Evolutionary conservation across 495 filamentous ascomycete genomes (phyloP), one percentile per base, ranked within the genome.

Genomic region (Paragyromitra xinjiangensis): DNA sequence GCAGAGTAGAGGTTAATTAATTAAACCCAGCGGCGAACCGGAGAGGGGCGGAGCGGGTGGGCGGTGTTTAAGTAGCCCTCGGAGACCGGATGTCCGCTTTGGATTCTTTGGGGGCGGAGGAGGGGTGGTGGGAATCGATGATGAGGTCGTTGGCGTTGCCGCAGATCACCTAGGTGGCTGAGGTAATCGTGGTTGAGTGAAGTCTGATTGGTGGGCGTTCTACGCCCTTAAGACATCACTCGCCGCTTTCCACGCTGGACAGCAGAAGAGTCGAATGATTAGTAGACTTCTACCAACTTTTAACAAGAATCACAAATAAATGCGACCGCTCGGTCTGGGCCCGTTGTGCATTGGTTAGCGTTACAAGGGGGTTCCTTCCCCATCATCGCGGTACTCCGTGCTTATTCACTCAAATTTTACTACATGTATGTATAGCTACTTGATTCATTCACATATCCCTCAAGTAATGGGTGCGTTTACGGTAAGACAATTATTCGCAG

Each of bases 101-200:
- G 16, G 61, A 34, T 22, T 58, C 40, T 67, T 64, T 42, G n/a
- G 53, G 22, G 29, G 73, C 29, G 29, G 29, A 34, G 44, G 26
- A 37, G 58, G 71, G 29, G 11, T 40, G 34, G 42, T 56, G 22
- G 73, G n/a, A 37, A 64, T 69, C 64, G 51, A 45, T 70, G 56
- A 50, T 70, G 67, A 12, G 26, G 63, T 78, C 64, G 70, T 74
- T 50, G 61, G 55, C 26, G 66, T 34, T 34, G 29, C 29, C 29
- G 29, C 29, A 34, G 29, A 34, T 34, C 55, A 26, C 22, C 1
- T 53, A 45, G 22, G 39, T 16, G 44, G 77, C 77, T 79, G 77
- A 79, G 77, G 68, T 79, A 79, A 79, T 79, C 75, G 50, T 58
- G 1, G 61, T 42, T 19, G 34, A 8, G 22, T 26, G 67, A 14